These are phyloP conservation scores for Mycena rebaudengoi DNA, from an alignment of 768 basidiomycete genomes.

Conservation along the genomic window DNA sequence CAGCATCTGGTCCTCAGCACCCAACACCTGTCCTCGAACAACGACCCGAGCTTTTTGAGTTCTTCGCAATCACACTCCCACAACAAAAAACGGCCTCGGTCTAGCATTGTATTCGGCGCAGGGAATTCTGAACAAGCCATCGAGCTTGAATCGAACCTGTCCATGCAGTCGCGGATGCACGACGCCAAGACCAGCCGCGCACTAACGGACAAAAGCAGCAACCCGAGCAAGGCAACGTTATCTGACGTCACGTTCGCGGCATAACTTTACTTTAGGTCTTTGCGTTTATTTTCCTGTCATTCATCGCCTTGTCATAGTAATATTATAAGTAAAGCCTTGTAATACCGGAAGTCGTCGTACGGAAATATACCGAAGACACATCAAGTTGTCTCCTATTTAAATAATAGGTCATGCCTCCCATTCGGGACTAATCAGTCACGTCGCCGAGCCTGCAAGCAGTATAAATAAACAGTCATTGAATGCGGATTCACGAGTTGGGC, in stretches of 20 bases:
- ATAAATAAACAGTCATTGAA: too few relatives aligned
- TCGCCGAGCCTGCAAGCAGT: too few relatives aligned
- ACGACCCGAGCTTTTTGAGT: not conserved
- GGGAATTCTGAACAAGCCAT: not conserved
- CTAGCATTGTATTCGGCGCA: not conserved
- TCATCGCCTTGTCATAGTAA: too few relatives aligned
- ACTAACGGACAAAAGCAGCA: not conserved
- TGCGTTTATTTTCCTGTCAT: not conserved
- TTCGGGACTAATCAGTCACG: too few relatives aligned
- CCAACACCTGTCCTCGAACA: not conserved
- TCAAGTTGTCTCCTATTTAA: too few relatives aligned
- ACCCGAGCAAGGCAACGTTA: not conserved
- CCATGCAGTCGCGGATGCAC: not conserved
- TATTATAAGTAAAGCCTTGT: too few relatives aligned
- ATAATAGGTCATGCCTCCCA: too few relatives aligned
- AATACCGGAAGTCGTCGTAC: too few relatives aligned
- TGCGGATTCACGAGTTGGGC: too few relatives aligned
- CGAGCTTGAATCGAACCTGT: not conserved
- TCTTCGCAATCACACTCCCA: not conserved
- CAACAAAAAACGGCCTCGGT: not conserved
- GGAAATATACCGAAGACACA: too few relatives aligned
- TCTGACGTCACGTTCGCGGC: not conserved
- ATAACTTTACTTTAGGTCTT: not conserved
- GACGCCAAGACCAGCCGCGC: not conserved
- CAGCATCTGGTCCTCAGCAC: slow-evolving; percentile 10